phyloP scores from a whole-genome alignment of 306 rosid species.

The Cicer yamashitae region DNA sequence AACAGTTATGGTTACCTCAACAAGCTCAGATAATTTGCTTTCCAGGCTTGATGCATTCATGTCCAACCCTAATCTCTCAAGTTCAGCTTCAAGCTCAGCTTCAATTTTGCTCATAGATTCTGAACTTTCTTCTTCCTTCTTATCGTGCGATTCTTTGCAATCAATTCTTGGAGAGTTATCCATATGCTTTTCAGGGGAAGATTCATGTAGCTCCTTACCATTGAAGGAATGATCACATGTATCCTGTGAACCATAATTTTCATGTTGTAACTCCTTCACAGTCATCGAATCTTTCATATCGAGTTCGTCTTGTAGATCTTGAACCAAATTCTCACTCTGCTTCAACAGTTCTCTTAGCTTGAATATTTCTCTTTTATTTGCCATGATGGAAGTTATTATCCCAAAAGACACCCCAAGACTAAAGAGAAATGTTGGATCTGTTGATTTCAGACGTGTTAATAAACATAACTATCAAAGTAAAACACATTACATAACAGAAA shows the following conservation, averaged over 20 bases:
- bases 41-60: conserved; percentile 59
- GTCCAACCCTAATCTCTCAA: conserved; percentile 81
- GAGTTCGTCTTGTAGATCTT: conserved; percentile 92
- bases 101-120: conserved; percentile 84
- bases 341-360: conserved; percentile 65
- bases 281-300: conserved; percentile 86
- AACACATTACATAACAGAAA: conserved; percentile 26
- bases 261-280: conserved; percentile 77
- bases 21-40: conserved; percentile 58
- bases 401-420: conserved; percentile 83
- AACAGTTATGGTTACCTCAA: conserved; percentile 64
- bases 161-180: conserved; percentile 48
- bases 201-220: conserved; percentile 47
- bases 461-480: conserved; percentile 27
- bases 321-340: conserved; percentile 78
- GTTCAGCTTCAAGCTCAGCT: conserved; percentile 99
- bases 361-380: conserved; percentile 62
- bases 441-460: conserved; percentile 49
- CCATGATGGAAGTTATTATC: conserved; percentile 57
- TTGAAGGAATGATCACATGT: conserved; percentile 53
- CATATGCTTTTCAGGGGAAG: conserved; percentile 57
- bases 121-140: conserved; percentile 62
- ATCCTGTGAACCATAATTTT: conserved; percentile 61
- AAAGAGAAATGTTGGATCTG: conserved; percentile 63
- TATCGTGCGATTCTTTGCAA: conserved; percentile 49